Percentiles rank a stretch among this genome's conserved stretches.
phyloP scores from a whole-genome alignment of 805 yeast species.

The Candida krabiensis region DNA sequence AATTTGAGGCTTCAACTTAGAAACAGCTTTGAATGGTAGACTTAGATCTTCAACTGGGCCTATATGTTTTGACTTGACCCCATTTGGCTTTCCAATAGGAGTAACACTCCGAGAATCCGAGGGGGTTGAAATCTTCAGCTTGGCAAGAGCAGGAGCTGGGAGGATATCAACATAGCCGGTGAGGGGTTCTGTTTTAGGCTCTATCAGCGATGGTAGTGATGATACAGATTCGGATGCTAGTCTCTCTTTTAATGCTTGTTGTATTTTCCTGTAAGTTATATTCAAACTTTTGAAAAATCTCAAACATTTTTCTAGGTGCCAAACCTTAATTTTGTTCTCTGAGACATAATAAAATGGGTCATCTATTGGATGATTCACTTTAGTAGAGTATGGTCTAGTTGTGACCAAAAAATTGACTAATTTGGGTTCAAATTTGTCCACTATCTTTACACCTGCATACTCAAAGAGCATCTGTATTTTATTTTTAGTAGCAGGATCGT shows the following conservation, averaged over 20 bases:
- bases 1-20: constrained; percentile 26
- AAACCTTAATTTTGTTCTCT: constrained; percentile 50
- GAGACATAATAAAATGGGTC: constrained; percentile 50
- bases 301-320: constrained; percentile 60
- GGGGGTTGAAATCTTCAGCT: constrained; percentile 12
- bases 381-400: constrained; percentile 40
- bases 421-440: constrained; percentile 45
- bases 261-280: constrained; percentile 38
- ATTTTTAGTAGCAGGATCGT: constrained; percentile 37
- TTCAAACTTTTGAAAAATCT: constrained; percentile 53
- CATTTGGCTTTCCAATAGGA: constrained; percentile 10
- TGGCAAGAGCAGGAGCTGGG: constrained; percentile 19
- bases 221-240: constrained; percentile 1
- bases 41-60: constrained; percentile 33
- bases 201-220: constrained; percentile 5
- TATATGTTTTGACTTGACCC: constrained; percentile 11
- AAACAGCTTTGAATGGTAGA: constrained; percentile 27
- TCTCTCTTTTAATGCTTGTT: constrained; percentile 27
- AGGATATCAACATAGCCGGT: constrained; percentile 21
- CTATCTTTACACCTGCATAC: constrained; percentile 47
- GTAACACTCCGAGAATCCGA: constrained; percentile 20
- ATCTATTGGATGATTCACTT: constrained; percentile 37
- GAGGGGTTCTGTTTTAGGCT: constrained; percentile 5
- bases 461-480: constrained; percentile 45
- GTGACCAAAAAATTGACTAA: constrained; percentile 48